A percentile compares a stretch with the other conserved stretches of the same genome.
Evolutionary conservation across 2,329 filamentous ascomycete genomes (phyloP).

Genomic region (Juglanconis sp.): DNA sequence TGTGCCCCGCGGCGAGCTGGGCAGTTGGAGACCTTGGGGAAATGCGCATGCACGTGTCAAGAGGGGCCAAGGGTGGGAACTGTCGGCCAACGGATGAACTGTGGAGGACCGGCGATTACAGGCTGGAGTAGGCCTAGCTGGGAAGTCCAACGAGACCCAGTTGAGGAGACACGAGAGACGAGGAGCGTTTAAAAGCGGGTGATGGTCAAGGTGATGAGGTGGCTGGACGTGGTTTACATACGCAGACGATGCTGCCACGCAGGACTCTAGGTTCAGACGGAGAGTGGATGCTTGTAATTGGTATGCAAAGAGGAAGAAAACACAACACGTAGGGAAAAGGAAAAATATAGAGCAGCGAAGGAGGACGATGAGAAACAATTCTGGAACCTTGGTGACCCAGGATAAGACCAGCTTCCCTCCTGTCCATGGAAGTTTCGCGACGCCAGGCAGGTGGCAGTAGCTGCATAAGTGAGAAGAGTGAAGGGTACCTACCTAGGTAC

Average conservation of each 20-base stretch:
- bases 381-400: not conserved
- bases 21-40: constrained; percentile 1
- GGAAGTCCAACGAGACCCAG: not conserved
- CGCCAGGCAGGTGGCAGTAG: not conserved
- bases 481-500: too few relatives aligned
- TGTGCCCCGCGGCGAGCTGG: constrained; percentile 14
- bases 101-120: not conserved
- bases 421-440: not conserved
- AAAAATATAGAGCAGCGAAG: not conserved
- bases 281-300: not conserved
- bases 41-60: constrained; percentile 14
- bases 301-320: not conserved
- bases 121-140: not conserved
- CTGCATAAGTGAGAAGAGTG: not conserved
- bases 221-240: not conserved
- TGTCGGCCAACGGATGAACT: not conserved
- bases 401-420: not conserved
- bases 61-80: not conserved
- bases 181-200: not conserved
- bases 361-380: not conserved
- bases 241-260: not conserved
- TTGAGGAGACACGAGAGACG: not conserved
- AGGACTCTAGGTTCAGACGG: not conserved
- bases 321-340: not conserved
- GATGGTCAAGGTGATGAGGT: not conserved